phyloP scores from a whole-genome alignment of 2,329 filamentous ascomycete species.

The Sarocladiaceae sp. region DNA sequence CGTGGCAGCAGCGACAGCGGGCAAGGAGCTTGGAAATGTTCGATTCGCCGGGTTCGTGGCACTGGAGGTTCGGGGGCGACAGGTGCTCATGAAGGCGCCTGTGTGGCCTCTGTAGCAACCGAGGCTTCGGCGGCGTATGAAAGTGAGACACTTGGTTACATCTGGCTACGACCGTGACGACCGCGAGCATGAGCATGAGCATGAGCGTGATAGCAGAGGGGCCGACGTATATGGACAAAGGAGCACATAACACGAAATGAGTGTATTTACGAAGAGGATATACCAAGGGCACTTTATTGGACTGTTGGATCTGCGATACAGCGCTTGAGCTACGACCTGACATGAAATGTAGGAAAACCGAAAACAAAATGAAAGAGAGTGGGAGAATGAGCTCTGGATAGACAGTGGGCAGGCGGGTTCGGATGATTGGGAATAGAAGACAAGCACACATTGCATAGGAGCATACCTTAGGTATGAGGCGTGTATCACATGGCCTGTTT shows the following conservation, averaged over 20 bases:
- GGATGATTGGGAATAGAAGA: too few species aligned
- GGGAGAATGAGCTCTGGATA: too few species aligned
- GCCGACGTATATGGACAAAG: too few species aligned
- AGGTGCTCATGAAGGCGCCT: constrained; percentile 69
- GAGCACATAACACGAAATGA: too few species aligned
- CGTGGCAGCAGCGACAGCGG: constrained; percentile 26
- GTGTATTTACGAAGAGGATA: not conserved
- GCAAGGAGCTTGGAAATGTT: constrained; percentile 49
- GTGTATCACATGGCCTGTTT: too few species aligned
- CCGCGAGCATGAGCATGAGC: not conserved
- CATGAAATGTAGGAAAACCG: too few species aligned
- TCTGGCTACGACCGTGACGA: constrained; percentile 2
- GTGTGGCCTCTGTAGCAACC: constrained; percentile 51
- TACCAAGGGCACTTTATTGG: not conserved
- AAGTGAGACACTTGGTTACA: not conserved
- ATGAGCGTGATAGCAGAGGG: not conserved
- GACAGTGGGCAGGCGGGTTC: too few species aligned
- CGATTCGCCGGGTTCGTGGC: constrained; percentile 70
- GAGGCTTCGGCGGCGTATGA: not conserved
- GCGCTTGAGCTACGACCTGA: too few species aligned
- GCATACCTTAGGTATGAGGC: too few species aligned
- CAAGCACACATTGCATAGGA: too few species aligned
- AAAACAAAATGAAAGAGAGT: too few species aligned
- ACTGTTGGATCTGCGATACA: too few species aligned
- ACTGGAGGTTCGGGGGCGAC: constrained; percentile 68